phyloP scores from a whole-genome alignment of 2,329 filamentous ascomycete genomes.

The Penicillium sclerotiorum region DNA sequence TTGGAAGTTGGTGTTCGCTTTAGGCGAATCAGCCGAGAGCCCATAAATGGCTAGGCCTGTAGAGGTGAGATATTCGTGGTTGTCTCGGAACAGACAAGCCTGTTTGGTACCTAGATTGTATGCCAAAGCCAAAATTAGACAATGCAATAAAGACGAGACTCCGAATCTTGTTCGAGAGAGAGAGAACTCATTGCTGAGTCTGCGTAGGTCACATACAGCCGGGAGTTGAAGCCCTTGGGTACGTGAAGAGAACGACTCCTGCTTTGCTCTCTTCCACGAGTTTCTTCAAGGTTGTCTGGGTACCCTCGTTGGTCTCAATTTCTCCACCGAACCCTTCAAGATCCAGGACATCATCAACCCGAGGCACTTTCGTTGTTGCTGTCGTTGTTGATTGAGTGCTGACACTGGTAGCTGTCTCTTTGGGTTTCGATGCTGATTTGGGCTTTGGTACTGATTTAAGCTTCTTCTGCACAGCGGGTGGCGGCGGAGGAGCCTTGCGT shows the following conservation, averaged over 20 bases:
- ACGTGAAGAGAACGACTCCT: conserved; percentile 91
- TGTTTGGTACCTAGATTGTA: conserved; percentile 78
- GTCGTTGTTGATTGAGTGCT: conserved; percentile 3
- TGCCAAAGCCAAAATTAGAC: background rate
- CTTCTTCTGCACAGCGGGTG: conserved; percentile 42
- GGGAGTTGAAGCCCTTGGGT: conserved; percentile 90
- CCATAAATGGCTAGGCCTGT: conserved; percentile 87
- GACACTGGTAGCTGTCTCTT: conserved; percentile 29
- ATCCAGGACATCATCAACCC: conserved; percentile 55
- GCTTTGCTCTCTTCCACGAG: conserved; percentile 81
- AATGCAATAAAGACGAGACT: too few species aligned
- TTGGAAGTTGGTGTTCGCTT: conserved; percentile 91
- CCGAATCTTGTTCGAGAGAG: too few species aligned
- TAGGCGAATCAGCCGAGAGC: conserved; percentile 82
- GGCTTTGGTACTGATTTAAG: conserved; percentile 33
- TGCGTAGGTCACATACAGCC: conserved; percentile 95
- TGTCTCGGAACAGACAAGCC: conserved; percentile 90
- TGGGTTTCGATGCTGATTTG: conserved; percentile 30
- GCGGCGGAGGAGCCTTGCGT: conserved; percentile 57
- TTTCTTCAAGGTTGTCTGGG: conserved; percentile 75
- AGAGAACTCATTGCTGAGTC: too few species aligned
- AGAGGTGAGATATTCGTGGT: conserved; percentile 72
- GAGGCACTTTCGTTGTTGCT: conserved; percentile 22
- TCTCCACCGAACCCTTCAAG: conserved; percentile 65
- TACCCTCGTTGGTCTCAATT: conserved; percentile 82